These are phyloP conservation scores for Solanum commersonii DNA, from an alignment of 257 asterid genomes.

Conservation along the genomic window DNA sequence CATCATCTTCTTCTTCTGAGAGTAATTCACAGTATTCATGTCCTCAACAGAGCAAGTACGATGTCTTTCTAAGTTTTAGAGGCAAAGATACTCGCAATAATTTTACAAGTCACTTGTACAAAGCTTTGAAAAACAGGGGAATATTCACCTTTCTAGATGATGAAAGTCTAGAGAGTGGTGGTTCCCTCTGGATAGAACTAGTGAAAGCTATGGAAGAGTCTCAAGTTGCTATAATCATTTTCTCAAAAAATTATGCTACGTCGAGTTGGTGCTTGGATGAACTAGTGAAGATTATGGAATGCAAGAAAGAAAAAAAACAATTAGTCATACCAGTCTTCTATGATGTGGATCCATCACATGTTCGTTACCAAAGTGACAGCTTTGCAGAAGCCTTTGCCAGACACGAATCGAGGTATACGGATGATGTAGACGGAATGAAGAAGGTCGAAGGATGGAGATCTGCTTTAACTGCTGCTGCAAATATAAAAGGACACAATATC, in stretches of 20 bases:
- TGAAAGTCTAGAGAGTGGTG: not conserved
- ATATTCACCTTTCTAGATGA: not conserved
- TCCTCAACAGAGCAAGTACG: not conserved
- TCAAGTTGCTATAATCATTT: not conserved
- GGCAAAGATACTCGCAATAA: not conserved
- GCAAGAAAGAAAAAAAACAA: not conserved
- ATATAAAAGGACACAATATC: too few species aligned
- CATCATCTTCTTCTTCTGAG: not conserved
- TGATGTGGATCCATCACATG: not conserved
- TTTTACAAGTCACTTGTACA: not conserved
- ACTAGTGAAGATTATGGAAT: not conserved
- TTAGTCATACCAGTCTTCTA: not conserved
- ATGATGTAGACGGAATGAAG: too few species aligned
- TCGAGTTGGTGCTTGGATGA: not conserved
- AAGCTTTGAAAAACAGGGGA: rapidly evolving
- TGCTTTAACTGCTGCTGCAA: not conserved
- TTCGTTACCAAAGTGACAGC: not conserved
- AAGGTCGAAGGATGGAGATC: not conserved
- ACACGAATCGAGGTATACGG: not conserved
- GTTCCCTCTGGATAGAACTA: not conserved
- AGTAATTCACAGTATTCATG: not conserved
- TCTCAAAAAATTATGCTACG: not conserved
- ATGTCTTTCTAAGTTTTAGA: not conserved
- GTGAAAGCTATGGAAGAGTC: not conserved
- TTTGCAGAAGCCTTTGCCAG: not conserved